Evolutionary conservation across 345 rosid genomes (phyloP).

Genomic region (Anastatica hierochuntica): DNA sequence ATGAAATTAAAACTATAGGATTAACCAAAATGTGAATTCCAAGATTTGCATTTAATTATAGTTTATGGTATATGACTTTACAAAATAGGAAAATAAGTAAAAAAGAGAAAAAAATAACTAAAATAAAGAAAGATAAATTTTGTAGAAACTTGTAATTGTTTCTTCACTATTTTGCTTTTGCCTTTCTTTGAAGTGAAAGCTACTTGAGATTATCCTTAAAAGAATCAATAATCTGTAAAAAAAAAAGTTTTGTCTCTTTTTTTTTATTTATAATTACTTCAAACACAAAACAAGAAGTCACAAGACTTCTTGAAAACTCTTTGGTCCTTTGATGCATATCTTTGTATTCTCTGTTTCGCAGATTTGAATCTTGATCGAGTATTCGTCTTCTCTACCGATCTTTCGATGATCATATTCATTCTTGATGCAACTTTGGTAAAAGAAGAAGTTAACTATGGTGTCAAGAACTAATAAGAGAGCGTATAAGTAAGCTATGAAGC

Average conservation of each 20-base stretch:
- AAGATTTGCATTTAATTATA: conserved; percentile 4
- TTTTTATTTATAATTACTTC: not conserved
- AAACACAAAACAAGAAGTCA: conserved; percentile 13
- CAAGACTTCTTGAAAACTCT: conserved; percentile 22
- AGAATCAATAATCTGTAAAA: not conserved
- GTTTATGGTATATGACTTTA: conserved; percentile 20
- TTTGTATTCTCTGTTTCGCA: conserved; percentile 21
- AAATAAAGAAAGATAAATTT: not conserved
- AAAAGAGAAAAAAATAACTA: not conserved
- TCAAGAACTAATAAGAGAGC: conserved; percentile 64
- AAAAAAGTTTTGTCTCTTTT: not conserved
- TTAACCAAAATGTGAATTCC: conserved; percentile 19
- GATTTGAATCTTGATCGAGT: conserved; percentile 29
- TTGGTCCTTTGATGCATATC: conserved; percentile 12
- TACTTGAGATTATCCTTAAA: conserved; percentile 16
- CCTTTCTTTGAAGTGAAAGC: conserved; percentile 16
- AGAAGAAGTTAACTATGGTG: conserved; percentile 42
- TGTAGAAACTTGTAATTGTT: conserved; percentile 3
- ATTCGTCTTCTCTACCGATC: conserved; percentile 22
- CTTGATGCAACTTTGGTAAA: conserved; percentile 46
- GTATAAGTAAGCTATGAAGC: conserved; percentile 60
- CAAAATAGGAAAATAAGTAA: not conserved
- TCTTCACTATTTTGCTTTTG: conserved; percentile 10
- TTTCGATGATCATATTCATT: conserved; percentile 13
- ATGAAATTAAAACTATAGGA: conserved; percentile 11